A percentile compares a stretch with the other conserved stretches of the same genome.
These are phyloP conservation scores for Pseudogymnoascus sp. DNA, from an alignment of 2,329 filamentous ascomycete species.

Conservation along the genomic window DNA sequence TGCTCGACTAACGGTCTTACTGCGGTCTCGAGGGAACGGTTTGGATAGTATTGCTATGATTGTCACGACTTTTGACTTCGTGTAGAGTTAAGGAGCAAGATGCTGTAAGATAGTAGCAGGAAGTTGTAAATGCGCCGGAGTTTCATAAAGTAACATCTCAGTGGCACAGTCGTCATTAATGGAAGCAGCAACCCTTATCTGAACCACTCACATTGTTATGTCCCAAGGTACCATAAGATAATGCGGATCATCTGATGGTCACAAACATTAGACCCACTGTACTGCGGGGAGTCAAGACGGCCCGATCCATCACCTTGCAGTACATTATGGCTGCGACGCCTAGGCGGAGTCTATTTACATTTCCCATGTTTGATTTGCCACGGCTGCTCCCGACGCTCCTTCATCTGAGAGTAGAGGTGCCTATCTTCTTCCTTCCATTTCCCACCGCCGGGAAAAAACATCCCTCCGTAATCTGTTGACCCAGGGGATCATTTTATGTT, in stretches of 20 bases:
- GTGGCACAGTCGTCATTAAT: too few species aligned
- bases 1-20: not conserved
- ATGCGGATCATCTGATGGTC: too few species aligned
- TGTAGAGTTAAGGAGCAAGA: not conserved
- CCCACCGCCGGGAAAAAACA: too few species aligned
- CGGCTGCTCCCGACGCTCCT: too few species aligned
- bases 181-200: too few species aligned
- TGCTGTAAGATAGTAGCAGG: not conserved
- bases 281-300: not conserved
- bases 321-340: not conserved
- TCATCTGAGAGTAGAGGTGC: too few species aligned
- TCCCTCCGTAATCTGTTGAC: too few species aligned
- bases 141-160: too few species aligned
- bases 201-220: not conserved
- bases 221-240: too few species aligned
- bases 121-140: not conserved
- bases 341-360: not conserved
- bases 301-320: not conserved
- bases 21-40: not conserved
- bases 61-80: not conserved
- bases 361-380: not conserved
- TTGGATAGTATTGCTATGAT: not conserved
- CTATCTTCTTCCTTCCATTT: too few species aligned
- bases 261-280: not conserved
- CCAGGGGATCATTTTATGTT: too few species aligned